A percentile compares a stretch with the other conserved stretches of the same genome.
Evolutionary conservation across 257 asterid genomes (phyloP).

Genomic region (Solanum habrochaites): DNA sequence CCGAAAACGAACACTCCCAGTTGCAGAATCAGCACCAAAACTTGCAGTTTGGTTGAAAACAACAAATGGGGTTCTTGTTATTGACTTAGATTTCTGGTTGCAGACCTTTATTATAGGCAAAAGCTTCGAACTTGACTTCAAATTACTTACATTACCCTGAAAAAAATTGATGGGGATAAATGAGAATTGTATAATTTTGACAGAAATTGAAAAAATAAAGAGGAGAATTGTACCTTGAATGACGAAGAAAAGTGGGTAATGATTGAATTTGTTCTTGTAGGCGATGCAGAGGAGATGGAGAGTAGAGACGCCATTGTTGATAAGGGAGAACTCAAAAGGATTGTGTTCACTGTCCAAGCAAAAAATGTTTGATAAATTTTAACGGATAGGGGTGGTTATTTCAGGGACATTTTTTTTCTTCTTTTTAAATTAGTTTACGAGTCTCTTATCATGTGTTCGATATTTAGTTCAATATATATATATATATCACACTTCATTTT

Average conservation of each 20-base stretch:
- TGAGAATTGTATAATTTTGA: not conserved
- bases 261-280: not conserved
- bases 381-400: constrained; percentile 11
- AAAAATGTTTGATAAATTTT: not conserved
- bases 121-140: constrained; percentile 29
- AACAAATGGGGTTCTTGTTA: constrained; percentile 22
- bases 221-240: constrained; percentile 43
- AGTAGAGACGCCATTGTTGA: constrained; percentile 52
- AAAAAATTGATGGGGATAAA: not conserved
- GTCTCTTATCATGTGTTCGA: no score
- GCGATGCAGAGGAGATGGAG: constrained; percentile 27
- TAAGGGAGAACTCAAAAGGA: not conserved
- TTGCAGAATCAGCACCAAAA: not conserved
- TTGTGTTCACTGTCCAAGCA: not conserved
- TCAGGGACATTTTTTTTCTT: not conserved
- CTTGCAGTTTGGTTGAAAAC: constrained; percentile 11
- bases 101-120: constrained; percentile 24
- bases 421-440: not conserved
- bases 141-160: constrained; percentile 50
- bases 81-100: constrained; percentile 3
- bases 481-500: no score
- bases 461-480: no score
- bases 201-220: not conserved
- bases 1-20: constrained; percentile 35
- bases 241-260: constrained; percentile 7